These are phyloP conservation scores for Priceomyces carsonii DNA, from an alignment of 805 yeast species.

Conservation along the genomic window DNA sequence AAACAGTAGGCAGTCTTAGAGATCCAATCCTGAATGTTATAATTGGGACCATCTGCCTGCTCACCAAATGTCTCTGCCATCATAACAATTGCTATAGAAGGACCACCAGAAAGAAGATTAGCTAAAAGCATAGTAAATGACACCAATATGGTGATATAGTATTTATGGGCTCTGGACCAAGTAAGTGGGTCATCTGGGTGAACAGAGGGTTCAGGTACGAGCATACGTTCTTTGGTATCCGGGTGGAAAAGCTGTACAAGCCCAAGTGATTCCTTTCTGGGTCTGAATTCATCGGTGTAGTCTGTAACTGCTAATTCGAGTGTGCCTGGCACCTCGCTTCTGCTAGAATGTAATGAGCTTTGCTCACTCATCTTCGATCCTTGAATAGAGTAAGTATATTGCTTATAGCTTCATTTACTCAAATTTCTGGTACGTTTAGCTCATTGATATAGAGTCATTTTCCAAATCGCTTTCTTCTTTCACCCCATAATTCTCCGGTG, in stretches of 20 bases:
- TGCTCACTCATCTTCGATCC: no score
- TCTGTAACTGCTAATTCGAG: no score
- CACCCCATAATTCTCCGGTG: no score
- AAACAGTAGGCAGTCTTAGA: constrained; percentile 1
- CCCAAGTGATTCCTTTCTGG: constrained; percentile 1
- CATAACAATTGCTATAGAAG: constrained; percentile 1
- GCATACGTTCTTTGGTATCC: constrained; percentile 1
- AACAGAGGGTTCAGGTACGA: constrained; percentile 1
- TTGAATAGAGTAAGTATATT: no score
- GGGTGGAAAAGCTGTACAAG: neutral
- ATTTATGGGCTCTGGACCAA: neutral
- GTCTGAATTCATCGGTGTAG: constrained; percentile 3
- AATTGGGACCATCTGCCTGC: constrained; percentile 1
- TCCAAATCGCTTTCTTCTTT: no score
- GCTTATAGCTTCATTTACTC: no score
- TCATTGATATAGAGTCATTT: no score
- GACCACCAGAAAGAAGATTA: constrained; percentile 2
- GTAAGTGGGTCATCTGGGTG: constrained; percentile 3
- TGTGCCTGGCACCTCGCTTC: no score
- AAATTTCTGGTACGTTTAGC: no score
- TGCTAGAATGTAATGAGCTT: no score
- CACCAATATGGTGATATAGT: neutral
- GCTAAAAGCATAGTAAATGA: constrained; percentile 1
- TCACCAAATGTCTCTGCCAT: constrained; percentile 3
- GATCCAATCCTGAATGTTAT: neutral